Base-by-base conservation (phyloP, 1,139 yeast genomes). In the Kazachstania sp. region DNA sequence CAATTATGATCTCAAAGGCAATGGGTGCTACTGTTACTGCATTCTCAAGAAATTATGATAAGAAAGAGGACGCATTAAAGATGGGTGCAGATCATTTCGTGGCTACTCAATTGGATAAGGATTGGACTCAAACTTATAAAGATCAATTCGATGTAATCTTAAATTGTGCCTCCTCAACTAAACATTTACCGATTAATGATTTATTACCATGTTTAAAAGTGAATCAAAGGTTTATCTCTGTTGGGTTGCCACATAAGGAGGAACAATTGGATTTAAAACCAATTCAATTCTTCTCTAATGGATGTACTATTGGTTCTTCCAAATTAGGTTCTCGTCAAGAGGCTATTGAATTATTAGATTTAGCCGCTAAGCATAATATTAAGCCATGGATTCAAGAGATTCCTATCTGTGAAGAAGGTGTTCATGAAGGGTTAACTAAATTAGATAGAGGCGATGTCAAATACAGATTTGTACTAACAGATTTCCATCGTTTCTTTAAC, bases 11-110 rank as follows among this genome's bases (percentile, higher is more conserved):
- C 53, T 75, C 81, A 44, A 71, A 73, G 53, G 82, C 81, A 6
- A 58, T 78, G 54, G 83, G 81, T 37, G 79, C 81, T 23, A 73
- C 77, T 52, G 81, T 77, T n/a, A 69, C 70, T 50, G 80, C 78
- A 3, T 70, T 78, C 57, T 76, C 81, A 20, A 70, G 83, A 64
- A 61, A 74, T 6, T 61, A 64, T 34, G 55, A 71, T 40, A 78
- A 78, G 63, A 72, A 70, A 55, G 75, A 67, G 38, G 79, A 77
- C 53, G 79, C 82, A 13, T 7, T 67, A 28, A 66, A 72, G 52
- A 64, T 78, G 64, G 83, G 83, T 39, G 80, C 81, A 19, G 72
- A 73, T 54, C 69, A 69, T 19, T 76, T 71, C 54, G 64, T 78
- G 52, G 79, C 80, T 39, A 77, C 81, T 3, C 65, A 62, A 26